Evolutionary conservation across 495 filamentous ascomycete genomes (phyloP).

Genomic region (Penicillium antarcticum): DNA sequence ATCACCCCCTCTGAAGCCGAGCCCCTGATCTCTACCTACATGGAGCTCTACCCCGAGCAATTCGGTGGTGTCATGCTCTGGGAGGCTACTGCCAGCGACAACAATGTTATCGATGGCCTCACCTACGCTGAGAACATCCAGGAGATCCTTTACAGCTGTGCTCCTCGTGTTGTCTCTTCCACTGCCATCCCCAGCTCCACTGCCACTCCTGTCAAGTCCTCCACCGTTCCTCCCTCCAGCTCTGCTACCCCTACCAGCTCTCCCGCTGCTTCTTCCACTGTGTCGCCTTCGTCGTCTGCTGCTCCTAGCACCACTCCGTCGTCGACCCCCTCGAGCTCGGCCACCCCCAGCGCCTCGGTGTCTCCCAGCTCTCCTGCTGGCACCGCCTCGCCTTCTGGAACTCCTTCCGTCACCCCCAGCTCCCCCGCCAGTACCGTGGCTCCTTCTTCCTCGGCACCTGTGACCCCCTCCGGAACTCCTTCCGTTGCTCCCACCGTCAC

Average conservation of each 20-base stretch:
- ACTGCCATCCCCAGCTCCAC: constrained; percentile 18
- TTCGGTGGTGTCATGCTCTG: constrained; percentile 75
- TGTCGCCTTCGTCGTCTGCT: constrained; percentile 6
- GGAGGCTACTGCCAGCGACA: constrained; percentile 58
- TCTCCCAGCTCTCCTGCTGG: neutral
- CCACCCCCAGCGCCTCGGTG: constrained; percentile 5
- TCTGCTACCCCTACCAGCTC: constrained; percentile 17
- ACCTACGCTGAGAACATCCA: constrained; percentile 45
- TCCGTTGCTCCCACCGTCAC: neutral
- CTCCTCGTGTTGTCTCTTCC: constrained; percentile 24
- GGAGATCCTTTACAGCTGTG: constrained; percentile 33
- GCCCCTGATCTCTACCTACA: constrained; percentile 48
- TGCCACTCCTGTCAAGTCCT: constrained; percentile 6
- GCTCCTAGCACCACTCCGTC: constrained; percentile 8
- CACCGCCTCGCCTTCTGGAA: neutral
- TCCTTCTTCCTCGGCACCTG: constrained; percentile 2
- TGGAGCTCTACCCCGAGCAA: constrained; percentile 41
- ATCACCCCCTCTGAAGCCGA: constrained; percentile 46
- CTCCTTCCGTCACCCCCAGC: neutral
- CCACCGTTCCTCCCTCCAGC: constrained; percentile 9
- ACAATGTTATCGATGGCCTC: constrained; percentile 42
- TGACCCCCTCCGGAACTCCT: constrained; percentile 2
- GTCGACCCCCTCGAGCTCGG: constrained; percentile 7
- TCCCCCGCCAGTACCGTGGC: neutral
- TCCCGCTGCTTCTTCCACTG: constrained; percentile 10